Evolutionary conservation across 495 filamentous ascomycete genomes (phyloP), one percentile per base, ranked within the genome.

Genomic region (Beverwykella pulmonaria): DNA sequence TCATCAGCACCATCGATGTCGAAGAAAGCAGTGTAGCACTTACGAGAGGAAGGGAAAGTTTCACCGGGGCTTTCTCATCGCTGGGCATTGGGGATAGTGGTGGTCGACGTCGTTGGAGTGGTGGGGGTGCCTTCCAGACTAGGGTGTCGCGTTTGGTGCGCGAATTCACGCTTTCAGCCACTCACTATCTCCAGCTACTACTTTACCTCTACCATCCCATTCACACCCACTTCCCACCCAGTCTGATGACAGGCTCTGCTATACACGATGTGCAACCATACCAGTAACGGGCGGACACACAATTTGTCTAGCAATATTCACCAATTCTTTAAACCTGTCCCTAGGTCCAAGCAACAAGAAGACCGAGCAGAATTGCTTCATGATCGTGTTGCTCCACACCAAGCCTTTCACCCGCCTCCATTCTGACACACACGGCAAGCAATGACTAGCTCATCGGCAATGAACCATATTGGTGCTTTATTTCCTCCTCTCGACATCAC

Each of bases 11-110:
- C 32, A 52, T 34, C 32, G 53, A 1, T 12, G 15, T 39, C 12
- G 36, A 34, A 30, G 44, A 20, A 41, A 6, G 29, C 7, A 49
- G n/a, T n/a, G 10, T 30, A n/a, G 9, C 10, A 62, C 83, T 71
- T 83, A 93, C 92, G 67, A 98, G 82, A 56, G 94, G 93, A 69
- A 98, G 81, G 39, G 94, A 97, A 65, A 98, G 82, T 83, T 94
- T 96, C 78, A 97, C 91, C 65, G 91, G 88, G 49, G 83, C 61
- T 53, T 71, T 65, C 50, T 74, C 75, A 73, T 76, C 66, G 53
- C 61, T 66, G 53, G 73, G 64, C 73, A 75, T 75, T 53, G 61
- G 68, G 64, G 27, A 32, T 12, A 32, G 32, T 41, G 20, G 56
- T 58, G 22, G 10, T 20, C 25, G 56, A 29, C 8, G 52, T 23